phyloP scores from a whole-genome alignment of 176 grass and related monocot genomes.

The Puya raimondii region DNA sequence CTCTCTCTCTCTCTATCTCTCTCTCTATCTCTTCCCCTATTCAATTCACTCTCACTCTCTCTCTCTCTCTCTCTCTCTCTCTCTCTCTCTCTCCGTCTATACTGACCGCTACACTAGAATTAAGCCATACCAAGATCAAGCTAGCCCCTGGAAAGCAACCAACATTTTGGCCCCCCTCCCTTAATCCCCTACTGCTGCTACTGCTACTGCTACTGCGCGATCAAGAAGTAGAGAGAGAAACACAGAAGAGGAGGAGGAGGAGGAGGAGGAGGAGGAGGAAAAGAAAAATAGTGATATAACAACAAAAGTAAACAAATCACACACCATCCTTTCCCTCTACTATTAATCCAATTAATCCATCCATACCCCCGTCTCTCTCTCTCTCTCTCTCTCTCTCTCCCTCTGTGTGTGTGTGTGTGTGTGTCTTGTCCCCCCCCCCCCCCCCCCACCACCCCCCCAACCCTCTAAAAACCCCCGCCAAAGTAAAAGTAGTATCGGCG shows the following conservation, averaged over 20 bases:
- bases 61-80: neutral
- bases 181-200: neutral
- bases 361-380: constrained; percentile 19
- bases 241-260: neutral
- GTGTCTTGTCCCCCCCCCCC: constrained; percentile 1
- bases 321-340: neutral
- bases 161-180: neutral
- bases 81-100: constrained; percentile 23
- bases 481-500: constrained; percentile 8
- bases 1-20: constrained; percentile 12
- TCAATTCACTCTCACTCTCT: neutral
- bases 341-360: neutral
- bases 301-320: neutral
- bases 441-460: neutral
- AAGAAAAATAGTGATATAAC: neutral
- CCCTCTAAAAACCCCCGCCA: constrained; percentile 9
- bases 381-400: neutral
- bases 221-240: neutral
- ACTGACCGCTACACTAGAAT: constrained; percentile 21
- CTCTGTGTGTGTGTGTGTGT: neutral
- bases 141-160: constrained; percentile 6
- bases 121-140: constrained; percentile 16
- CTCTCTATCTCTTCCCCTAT: constrained; percentile 23
- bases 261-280: neutral
- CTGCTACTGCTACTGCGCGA: neutral